Percentiles rank a stretch among this genome's conserved stretches.
Evolutionary conservation across 208 protist species (phyloP).

Genomic region (Crithidia thermophila): DNA sequence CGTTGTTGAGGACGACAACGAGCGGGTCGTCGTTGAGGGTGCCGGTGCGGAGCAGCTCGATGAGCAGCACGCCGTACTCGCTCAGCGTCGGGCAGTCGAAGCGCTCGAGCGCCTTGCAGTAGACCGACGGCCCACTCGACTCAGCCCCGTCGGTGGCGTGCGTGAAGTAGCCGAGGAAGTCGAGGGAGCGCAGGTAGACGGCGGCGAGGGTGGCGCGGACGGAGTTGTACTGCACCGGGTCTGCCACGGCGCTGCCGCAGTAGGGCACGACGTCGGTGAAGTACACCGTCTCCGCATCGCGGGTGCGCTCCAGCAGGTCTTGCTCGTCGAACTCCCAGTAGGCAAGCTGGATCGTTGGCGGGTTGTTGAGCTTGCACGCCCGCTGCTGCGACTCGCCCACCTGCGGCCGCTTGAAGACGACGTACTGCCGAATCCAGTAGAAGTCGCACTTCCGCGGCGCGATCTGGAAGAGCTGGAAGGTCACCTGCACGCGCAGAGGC

Average conservation of each 20-base stretch:
- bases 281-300: constrained; percentile 39
- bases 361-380: constrained; percentile 44
- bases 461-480: constrained; percentile 66
- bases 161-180: constrained; percentile 92
- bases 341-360: constrained; percentile 62
- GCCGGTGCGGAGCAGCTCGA: constrained; percentile 81
- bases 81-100: constrained; percentile 75
- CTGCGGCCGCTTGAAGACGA: constrained; percentile 37
- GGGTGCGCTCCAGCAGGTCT: constrained; percentile 16
- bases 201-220: constrained; percentile 53
- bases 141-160: constrained; percentile 58
- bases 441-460: constrained; percentile 26
- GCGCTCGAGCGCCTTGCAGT: constrained; percentile 60
- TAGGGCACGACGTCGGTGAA: constrained; percentile 68
- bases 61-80: constrained; percentile 84
- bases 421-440: constrained; percentile 69
- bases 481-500: constrained; percentile 76
- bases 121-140: constrained; percentile 61
- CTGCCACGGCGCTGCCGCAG: constrained; percentile 35
- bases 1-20: constrained; percentile 36
- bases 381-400: constrained; percentile 31
- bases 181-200: constrained; percentile 81
- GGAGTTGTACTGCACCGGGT: constrained; percentile 29
- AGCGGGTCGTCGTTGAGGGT: constrained; percentile 56
- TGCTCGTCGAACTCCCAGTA: constrained; percentile 53